phyloP scores from a whole-genome alignment of 306 rosid genomes.

The Medicago lupulina region DNA sequence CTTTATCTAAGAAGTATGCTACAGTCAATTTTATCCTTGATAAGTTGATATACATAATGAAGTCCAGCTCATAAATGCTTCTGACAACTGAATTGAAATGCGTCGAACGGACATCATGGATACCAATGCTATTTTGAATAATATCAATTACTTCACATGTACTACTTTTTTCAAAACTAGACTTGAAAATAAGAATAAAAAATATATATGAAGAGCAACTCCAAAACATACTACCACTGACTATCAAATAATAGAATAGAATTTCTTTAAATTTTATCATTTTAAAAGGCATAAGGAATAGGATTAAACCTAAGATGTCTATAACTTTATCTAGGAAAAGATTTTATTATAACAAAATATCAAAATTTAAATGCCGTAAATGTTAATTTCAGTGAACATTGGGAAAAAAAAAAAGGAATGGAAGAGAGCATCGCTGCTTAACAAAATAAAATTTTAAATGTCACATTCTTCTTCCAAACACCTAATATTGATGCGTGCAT shows the following conservation, averaged over 20 bases:
- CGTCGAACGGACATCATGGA: constrained; percentile 7
- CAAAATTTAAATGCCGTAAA: constrained; percentile 28
- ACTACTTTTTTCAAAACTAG: background rate
- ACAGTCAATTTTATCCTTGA: constrained; percentile 16
- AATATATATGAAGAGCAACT: background rate
- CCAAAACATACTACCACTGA: constrained; percentile 5
- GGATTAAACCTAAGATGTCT: constrained; percentile 23
- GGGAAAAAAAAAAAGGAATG: background rate
- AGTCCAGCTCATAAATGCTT: constrained; percentile 22
- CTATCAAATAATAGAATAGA: constrained; percentile 10
- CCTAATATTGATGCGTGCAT: background rate
- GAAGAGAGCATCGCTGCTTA: constrained; percentile 24
- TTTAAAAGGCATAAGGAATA: constrained; percentile 14
- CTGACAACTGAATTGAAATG: constrained; percentile 33
- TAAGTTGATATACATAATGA: background rate
- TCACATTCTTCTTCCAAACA: constrained; percentile 21
- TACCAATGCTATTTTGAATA: background rate
- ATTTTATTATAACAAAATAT: background rate
- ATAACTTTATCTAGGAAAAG: constrained; percentile 24
- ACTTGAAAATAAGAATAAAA: background rate
- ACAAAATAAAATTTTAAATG: constrained; percentile 1
- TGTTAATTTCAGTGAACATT: constrained; percentile 31
- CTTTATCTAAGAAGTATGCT: background rate
- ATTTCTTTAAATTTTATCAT: background rate
- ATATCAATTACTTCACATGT: background rate